A percentile compares a stretch with the other conserved stretches of the same genome.
These are phyloP conservation scores for Penicillium riverlandense DNA, from an alignment of 495 filamentous ascomycete genomes.

Conservation along the genomic window DNA sequence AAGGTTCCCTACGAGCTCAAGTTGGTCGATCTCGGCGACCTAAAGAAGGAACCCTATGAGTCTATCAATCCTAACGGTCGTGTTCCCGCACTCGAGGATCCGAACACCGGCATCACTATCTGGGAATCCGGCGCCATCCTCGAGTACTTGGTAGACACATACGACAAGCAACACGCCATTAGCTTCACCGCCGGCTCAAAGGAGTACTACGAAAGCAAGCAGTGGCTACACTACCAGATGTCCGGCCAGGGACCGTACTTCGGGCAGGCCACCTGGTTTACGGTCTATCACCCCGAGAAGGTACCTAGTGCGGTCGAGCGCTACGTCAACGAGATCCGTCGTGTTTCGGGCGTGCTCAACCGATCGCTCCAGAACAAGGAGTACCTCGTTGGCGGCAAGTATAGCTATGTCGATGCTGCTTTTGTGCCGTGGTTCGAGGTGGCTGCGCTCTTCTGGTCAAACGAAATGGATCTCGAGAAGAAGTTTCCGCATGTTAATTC, in stretches of 20 bases:
- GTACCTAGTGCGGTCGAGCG: slow-evolving; percentile 50
- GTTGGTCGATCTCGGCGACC: slow-evolving; percentile 33
- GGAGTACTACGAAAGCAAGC: slow-evolving; percentile 48
- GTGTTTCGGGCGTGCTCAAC: slow-evolving; percentile 54
- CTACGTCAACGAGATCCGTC: slow-evolving; percentile 53
- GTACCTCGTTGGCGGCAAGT: slow-evolving; percentile 54
- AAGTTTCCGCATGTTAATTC: slow-evolving; percentile 18
- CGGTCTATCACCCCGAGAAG: slow-evolving; percentile 46
- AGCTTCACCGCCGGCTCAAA: slow-evolving; percentile 42
- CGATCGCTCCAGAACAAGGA: slow-evolving; percentile 39
- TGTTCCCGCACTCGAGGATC: slow-evolving; percentile 53
- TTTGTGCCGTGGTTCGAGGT: slow-evolving; percentile 47
- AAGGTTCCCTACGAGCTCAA: slow-evolving; percentile 45
- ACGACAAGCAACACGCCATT: slow-evolving; percentile 56
- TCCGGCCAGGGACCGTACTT: slow-evolving; percentile 67
- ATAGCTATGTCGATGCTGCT: slow-evolving; percentile 51
- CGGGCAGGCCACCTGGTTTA: slow-evolving; percentile 53
- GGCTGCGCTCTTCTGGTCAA: slow-evolving; percentile 4
- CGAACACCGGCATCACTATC: slow-evolving; percentile 57
- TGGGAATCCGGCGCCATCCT: slow-evolving; percentile 74
- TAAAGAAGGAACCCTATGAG: slow-evolving; percentile 51
- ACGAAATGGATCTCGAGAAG: slow-evolving; percentile 12
- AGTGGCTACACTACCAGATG: slow-evolving; percentile 63
- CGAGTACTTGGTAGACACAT: slow-evolving; percentile 63
- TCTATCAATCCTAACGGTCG: slow-evolving; percentile 70